A percentile compares a stretch with the other conserved stretches of the same genome.
These are phyloP conservation scores for Spinellus fusiger DNA, from an alignment of 192 early-diverging fungal species.

Conservation along the genomic window DNA sequence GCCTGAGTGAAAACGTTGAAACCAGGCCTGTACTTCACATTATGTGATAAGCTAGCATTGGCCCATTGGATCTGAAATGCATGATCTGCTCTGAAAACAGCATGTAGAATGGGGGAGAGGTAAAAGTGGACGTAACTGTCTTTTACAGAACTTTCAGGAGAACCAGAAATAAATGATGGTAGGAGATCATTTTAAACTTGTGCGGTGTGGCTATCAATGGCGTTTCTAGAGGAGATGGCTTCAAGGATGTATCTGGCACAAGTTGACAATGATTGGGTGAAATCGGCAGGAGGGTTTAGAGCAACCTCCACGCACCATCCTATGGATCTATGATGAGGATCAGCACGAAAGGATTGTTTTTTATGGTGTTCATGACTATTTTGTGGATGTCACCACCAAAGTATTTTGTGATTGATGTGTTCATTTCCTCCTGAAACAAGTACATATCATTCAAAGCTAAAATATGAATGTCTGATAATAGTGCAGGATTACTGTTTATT, in stretches of 20 bases:
- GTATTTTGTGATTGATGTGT: conserved; percentile 5
- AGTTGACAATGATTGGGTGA: no score
- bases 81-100: conserved; percentile 3
- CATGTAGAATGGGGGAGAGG: neutral
- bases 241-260: no score
- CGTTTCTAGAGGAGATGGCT: no score
- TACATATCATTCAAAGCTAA: conserved; percentile 9
- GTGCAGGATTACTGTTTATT: no score
- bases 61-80: conserved; percentile 1
- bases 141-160: conserved; percentile 8
- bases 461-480: no score
- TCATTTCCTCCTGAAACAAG: conserved; percentile 4
- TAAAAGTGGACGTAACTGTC: conserved; percentile 6
- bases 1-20: neutral
- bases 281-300: no score
- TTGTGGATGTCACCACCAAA: neutral
- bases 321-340: no score
- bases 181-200: neutral
- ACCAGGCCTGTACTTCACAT: no score
- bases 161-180: conserved; percentile 9
- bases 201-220: neutral
- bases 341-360: no score
- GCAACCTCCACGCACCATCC: no score
- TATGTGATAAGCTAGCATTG: no score
- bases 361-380: neutral